phyloP scores from a whole-genome alignment of 768 basidiomycete genomes.

The Boletales sp. region DNA sequence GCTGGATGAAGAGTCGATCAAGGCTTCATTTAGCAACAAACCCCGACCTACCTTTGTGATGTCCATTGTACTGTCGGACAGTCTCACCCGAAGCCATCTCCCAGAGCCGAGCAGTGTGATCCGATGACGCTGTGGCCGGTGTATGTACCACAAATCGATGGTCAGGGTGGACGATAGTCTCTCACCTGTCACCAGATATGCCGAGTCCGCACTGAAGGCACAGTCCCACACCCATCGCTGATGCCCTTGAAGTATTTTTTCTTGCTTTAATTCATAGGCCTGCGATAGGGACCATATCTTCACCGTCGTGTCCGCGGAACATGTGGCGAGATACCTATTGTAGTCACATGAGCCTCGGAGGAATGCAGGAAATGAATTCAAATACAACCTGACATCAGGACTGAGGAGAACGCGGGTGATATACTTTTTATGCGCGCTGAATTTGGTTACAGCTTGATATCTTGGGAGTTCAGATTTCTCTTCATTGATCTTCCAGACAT shows the following conservation, averaged over 20 bases:
- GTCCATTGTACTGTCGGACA: constrained; percentile 46
- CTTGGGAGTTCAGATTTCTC: constrained; percentile 55
- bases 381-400: constrained; percentile 54
- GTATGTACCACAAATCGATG: constrained; percentile 9
- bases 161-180: constrained; percentile 1
- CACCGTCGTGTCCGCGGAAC: constrained; percentile 83
- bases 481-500: constrained; percentile 96
- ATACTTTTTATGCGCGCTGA: constrained; percentile 69
- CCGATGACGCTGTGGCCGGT: constrained; percentile 75
- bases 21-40: not conserved
- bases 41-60: constrained; percentile 73
- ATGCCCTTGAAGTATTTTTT: constrained; percentile 87
- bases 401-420: constrained; percentile 51
- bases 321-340: constrained; percentile 88
- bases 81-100: constrained; percentile 81
- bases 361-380: constrained; percentile 6
- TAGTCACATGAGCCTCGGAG: constrained; percentile 15
- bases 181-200: constrained; percentile 94
- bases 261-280: constrained; percentile 83
- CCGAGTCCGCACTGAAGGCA: constrained; percentile 98
- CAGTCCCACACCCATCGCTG: constrained; percentile 99
- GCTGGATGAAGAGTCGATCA: not conserved
- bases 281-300: constrained; percentile 95
- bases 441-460: constrained; percentile 94
- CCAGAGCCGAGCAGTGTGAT: constrained; percentile 97